phyloP scores from a whole-genome alignment of 164 flowering plant species.

The Malania oleifera region DNA sequence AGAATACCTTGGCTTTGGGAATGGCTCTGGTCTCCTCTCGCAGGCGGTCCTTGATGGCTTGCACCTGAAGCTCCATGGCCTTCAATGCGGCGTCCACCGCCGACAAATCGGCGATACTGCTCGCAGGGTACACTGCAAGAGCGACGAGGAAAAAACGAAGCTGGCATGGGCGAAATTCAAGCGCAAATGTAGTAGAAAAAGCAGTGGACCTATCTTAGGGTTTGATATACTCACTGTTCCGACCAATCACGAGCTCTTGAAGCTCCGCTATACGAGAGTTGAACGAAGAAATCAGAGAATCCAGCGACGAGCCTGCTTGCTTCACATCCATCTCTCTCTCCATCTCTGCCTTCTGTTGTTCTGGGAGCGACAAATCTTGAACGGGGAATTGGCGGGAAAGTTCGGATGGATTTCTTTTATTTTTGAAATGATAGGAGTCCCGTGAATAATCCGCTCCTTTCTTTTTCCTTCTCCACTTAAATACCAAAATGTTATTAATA shows the following conservation, averaged over 20 bases:
- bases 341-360: no score
- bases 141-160: not conserved
- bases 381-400: no score
- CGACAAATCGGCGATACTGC: constrained; percentile 54
- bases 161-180: not conserved
- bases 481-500: no score
- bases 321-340: no score
- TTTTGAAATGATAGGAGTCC: no score
- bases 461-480: no score
- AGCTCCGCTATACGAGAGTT: constrained; percentile 71
- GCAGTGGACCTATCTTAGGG: not conserved
- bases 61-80: constrained; percentile 81
- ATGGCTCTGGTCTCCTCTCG: constrained; percentile 73
- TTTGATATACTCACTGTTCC: constrained; percentile 57
- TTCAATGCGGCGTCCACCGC: constrained; percentile 58
- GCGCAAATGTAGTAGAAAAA: not conserved
- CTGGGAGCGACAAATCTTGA: no score
- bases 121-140: constrained; percentile 65
- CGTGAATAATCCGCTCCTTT: no score
- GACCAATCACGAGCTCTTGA: constrained; percentile 77
- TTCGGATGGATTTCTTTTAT: no score
- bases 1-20: constrained; percentile 73
- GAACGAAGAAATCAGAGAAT: constrained; percentile 64
- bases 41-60: constrained; percentile 63
- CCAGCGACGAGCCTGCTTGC: constrained; percentile 38